Evolutionary conservation across 768 basidiomycete species (phyloP), one percentile per base, ranked within the genome.

Genomic region (Podaxis sp.): DNA sequence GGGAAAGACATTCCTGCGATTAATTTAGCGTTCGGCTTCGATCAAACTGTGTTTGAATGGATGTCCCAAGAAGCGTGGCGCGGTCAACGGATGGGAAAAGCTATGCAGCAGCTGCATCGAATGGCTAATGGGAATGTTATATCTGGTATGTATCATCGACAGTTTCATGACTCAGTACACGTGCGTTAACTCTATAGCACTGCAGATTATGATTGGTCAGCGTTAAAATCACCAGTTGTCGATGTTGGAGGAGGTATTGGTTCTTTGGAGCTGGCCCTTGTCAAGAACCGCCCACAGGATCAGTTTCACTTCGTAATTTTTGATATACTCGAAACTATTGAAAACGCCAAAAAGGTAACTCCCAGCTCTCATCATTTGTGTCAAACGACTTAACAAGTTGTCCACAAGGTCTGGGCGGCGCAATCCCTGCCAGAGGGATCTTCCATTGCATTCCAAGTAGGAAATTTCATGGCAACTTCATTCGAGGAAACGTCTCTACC

Each of bases 1-100:
- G 57, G 44, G n/a, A 52, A 40, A 40, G 58, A 60, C 13, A 15
- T 38, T 28, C n/a, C 38, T 3, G 58, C 49, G 13, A 26, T 52
- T 38, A 60, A 60, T 28, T 26, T 60, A 11, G 58, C 49, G 2
- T 52, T 51, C 12, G 58, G 58, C 26, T 60, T 60, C 36, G 48
- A 60, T 26, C 22, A 40, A 15, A 12, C 58, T 11, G 37, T 60
- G 10, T 60, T 60, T 38, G 50, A 60, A 13, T 60, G 58, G 58
- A 60, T 60, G 58, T 52, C 58, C 15, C 33, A 40, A 46, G 50
- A 60, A 51, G 58, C 48, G 17, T 60, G 58, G 58, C 58, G 58
- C 7, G 58, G 58, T 4, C 38, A 51, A 28, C 36, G 58, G 7
- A 52, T 52, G 49, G 58, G 58, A 20, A 60, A 60, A 10, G 58